Conservation (phyloP, 2,329 filamentous ascomycete genomes). For the Sclerotinia trifoliorum region DNA sequence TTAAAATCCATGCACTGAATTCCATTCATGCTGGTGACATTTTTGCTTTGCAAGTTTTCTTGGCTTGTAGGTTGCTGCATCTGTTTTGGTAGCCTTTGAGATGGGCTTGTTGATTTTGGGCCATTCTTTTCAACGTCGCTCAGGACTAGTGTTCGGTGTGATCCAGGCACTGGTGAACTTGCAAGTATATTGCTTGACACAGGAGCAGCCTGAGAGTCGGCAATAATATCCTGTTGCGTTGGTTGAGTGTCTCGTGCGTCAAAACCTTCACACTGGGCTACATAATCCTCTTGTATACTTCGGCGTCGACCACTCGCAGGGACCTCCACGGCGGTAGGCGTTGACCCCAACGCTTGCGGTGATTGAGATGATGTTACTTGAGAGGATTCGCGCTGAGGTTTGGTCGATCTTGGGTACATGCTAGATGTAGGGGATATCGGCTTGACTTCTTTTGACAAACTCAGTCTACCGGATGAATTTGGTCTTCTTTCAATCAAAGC, state of each 20-base stretch:
- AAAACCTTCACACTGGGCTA: conserved; percentile 33
- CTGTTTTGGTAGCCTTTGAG: neutral
- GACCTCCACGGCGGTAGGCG: conserved; percentile 27
- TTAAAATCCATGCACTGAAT: neutral
- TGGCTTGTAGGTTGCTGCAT: neutral
- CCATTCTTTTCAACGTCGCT: neutral
- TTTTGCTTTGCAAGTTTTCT: neutral
- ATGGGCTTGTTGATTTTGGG: neutral
- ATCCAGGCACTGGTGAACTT: conserved; percentile 11
- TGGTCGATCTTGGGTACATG: neutral
- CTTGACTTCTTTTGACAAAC: neutral
- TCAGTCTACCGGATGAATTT: neutral
- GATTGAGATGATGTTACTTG: neutral
- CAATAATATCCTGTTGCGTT: conserved; percentile 32
- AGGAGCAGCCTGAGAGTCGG: conserved; percentile 33
- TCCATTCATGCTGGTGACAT: neutral
- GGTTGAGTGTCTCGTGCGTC: conserved; percentile 34
- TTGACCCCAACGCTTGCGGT: neutral
- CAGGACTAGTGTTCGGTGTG: too few species aligned
- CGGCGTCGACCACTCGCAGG: conserved; percentile 33
- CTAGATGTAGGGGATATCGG: neutral
- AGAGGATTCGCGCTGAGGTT: neutral
- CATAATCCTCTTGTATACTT: conserved; percentile 34
- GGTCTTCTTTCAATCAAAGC: neutral
- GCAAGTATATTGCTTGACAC: neutral